Conservation (phyloP, 2,329 filamentous ascomycete species). For the Grosmannia huntii region DNA sequence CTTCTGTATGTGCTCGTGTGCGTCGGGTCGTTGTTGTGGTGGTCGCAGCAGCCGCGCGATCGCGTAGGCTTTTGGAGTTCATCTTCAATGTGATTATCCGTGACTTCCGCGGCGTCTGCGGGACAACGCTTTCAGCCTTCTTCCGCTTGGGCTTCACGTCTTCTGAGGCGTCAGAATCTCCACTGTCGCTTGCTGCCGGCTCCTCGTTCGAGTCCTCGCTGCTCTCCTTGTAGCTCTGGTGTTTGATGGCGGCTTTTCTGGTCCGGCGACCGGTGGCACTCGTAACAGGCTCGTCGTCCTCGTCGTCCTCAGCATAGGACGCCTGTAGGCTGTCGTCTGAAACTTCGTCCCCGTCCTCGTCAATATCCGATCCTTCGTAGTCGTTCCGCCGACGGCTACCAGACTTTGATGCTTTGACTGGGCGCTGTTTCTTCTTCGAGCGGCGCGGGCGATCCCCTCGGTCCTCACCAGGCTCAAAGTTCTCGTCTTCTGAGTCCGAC, state of each 20-base stretch:
- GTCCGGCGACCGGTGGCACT: conserved; percentile 30
- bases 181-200: conserved; percentile 17
- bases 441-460: conserved; percentile 29
- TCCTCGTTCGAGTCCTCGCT: conserved; percentile 21
- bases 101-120: conserved; percentile 8
- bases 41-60: conserved; percentile 9
- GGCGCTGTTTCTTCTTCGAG: conserved; percentile 24
- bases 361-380: conserved; percentile 50
- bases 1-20: conserved; percentile 42
- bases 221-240: conserved; percentile 33
- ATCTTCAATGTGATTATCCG: conserved; percentile 19
- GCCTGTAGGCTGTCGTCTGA: conserved; percentile 40
- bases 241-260: conserved; percentile 30
- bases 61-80: conserved; percentile 8
- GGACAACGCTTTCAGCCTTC: conserved; percentile 12
- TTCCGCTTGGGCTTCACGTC: conserved; percentile 22
- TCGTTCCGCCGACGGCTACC: conserved; percentile 16
- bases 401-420: conserved; percentile 11
- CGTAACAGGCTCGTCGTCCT: conserved; percentile 23
- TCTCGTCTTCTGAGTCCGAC: conserved; percentile 53
- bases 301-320: conserved; percentile 31
- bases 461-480: conserved; percentile 44
- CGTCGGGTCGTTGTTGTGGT: conserved; percentile 22
- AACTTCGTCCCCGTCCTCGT: conserved; percentile 44
- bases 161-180: conserved; percentile 23